Evolutionary conservation across 495 filamentous ascomycete genomes (phyloP), one percentile per base, ranked within the genome.

Genomic region (Penicillium subrubescens): DNA sequence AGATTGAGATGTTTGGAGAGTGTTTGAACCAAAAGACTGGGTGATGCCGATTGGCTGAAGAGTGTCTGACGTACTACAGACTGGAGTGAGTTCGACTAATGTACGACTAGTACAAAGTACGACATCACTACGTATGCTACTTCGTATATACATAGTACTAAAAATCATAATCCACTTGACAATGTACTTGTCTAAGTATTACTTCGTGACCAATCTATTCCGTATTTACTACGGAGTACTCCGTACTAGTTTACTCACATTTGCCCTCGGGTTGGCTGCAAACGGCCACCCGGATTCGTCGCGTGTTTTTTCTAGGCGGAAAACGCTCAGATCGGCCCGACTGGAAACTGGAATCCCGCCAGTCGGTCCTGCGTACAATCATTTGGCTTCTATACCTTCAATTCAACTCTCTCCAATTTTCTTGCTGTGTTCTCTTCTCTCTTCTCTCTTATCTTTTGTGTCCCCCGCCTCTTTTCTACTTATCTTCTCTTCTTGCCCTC

Each of bases 231-330:
- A 15, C 5, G n/a, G n/a, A n/a, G n/a, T n/a, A n/a, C n/a, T n/a
- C n/a, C n/a, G n/a, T n/a, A n/a, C n/a, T 15, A 43, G 25, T 27
- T 4, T 27, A 27, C 25, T 27, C 25, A 4, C 19, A n/a, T 8
- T n/a, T n/a, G 51, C 19, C 27, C 5, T 54, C 21, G 46, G 31
- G 31, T 51, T 17, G 54, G 57, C 63, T 60, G 72, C 72, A 74
- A 74, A 64, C 72, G 70, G 72, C 55, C 27, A 57, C 29, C 72
- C 71, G 72, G 65, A 69, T 74, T 72, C 61, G 70, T 69, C 55
- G 44, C 35, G 23, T 54, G 50, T 52, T 52, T 7, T 29, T 14
- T n/a, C 29, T 15, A 29, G 21, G 21, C 15, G 31, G 50, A 33
- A 34, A 62, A 33, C 57, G 27, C 48, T 15, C 44, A 21, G 29